Evolutionary conservation across 2,329 filamentous ascomycete species (phyloP).

Genomic region (Acephala macrosclerotiorum): DNA sequence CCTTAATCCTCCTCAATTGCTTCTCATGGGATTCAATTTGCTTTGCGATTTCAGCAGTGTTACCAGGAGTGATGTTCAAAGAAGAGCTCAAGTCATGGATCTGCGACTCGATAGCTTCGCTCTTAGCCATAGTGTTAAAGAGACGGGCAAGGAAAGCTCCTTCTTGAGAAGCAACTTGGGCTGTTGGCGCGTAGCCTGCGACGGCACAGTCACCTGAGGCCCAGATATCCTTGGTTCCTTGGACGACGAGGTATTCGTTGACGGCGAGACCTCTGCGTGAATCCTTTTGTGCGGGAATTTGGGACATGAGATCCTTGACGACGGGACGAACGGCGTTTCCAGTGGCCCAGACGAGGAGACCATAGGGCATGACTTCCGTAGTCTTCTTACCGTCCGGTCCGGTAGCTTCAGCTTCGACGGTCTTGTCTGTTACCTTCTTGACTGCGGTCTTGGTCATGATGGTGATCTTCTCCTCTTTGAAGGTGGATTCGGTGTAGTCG

Average conservation of each 20-base stretch:
- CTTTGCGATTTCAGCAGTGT: constrained; percentile 69
- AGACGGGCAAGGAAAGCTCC: constrained; percentile 92
- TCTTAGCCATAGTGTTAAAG: constrained; percentile 99
- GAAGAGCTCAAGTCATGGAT: constrained; percentile 72
- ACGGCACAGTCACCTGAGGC: constrained; percentile 97
- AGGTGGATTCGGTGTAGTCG: constrained; percentile 98
- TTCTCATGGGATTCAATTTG: constrained; percentile 90
- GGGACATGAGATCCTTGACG: constrained; percentile 88
- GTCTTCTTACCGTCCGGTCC: constrained; percentile 86
- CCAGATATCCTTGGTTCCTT: constrained; percentile 97
- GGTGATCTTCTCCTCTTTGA: constrained; percentile 97
- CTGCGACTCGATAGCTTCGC: constrained; percentile 79
- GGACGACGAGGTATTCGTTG: constrained; percentile 98
- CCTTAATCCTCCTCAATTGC: constrained; percentile 86
- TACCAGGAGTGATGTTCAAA: constrained; percentile 67
- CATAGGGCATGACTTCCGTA: constrained; percentile 85
- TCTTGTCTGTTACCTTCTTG: constrained; percentile 93
- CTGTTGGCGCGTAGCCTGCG: constrained; percentile 96
- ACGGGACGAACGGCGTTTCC: constrained; percentile 92
- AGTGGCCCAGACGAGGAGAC: constrained; percentile 96
- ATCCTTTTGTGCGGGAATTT: constrained; percentile 94
- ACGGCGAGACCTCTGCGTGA: constrained; percentile 94
- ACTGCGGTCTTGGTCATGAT: constrained; percentile 99
- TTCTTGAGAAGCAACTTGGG: constrained; percentile 95
- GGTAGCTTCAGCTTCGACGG: constrained; percentile 87